phyloP scores from a whole-genome alignment of 306 rosid species.

The Gastrolobium villosum region DNA sequence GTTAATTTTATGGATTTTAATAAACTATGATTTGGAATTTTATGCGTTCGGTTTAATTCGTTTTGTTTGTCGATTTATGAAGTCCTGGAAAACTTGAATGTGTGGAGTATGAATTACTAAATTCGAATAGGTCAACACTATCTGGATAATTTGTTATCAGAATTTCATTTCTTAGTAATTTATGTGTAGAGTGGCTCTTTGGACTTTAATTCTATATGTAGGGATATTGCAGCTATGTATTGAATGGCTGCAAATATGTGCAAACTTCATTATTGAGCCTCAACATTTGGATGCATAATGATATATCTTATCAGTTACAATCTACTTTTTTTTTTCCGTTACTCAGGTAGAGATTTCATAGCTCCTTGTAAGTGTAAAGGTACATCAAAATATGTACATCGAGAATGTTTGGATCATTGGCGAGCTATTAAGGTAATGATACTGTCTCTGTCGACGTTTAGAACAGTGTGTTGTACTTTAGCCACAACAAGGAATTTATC shows the following conservation, averaged over 20 bases:
- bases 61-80: conserved; percentile 16
- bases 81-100: background rate
- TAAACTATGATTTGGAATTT: conserved; percentile 18
- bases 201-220: background rate
- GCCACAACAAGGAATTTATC: background rate
- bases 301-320: background rate
- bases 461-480: background rate
- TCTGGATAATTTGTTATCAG: conserved; percentile 13
- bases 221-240: conserved; percentile 16
- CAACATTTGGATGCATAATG: conserved; percentile 16
- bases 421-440: conserved; percentile 84
- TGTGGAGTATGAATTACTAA: background rate
- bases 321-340: background rate
- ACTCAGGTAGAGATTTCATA: conserved; percentile 95
- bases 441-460: conserved; percentile 8
- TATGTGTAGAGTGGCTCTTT: background rate
- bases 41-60: background rate
- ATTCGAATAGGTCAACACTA: background rate
- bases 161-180: conserved; percentile 1
- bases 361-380: conserved; percentile 99
- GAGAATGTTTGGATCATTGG: conserved; percentile 99
- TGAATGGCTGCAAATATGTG: conserved; percentile 29
- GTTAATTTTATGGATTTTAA: background rate
- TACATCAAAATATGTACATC: conserved; percentile 93
- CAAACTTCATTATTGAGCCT: conserved; percentile 20